Percentiles rank a stretch among this genome's conserved stretches.
Conservation (phyloP, 176 grass and related monocot species). For the Avena atlantica region DNA sequence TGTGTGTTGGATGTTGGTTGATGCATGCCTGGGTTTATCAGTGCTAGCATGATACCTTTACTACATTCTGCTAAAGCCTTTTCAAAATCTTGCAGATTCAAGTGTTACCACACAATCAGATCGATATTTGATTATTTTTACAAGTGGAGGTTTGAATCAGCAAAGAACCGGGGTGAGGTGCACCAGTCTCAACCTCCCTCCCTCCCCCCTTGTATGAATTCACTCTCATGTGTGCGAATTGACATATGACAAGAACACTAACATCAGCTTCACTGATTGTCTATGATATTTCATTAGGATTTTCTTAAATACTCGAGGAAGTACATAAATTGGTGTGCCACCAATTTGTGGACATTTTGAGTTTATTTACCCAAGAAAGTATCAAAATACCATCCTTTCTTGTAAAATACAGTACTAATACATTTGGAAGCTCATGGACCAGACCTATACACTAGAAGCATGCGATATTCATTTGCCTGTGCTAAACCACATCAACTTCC, state of each 20-base stretch:
- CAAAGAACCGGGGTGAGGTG: constrained; percentile 86
- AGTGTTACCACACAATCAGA: constrained; percentile 51
- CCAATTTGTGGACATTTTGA: neutral
- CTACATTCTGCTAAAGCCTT: constrained; percentile 15
- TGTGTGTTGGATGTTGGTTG: constrained; percentile 6
- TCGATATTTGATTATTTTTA: constrained; percentile 81
- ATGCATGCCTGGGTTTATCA: neutral
- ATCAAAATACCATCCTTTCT: constrained; percentile 23
- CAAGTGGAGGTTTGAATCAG: constrained; percentile 88
- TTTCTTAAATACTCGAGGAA: neutral
- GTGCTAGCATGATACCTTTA: neutral
- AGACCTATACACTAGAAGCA: neutral
- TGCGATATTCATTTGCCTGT: neutral
- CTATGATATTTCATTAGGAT: constrained; percentile 5
- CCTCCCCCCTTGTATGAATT: constrained; percentile 12
- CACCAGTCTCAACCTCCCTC: constrained; percentile 7
- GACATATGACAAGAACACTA: constrained; percentile 1
- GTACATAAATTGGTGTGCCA: constrained; percentile 5
- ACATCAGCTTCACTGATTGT: neutral
- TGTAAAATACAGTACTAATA: constrained; percentile 23
- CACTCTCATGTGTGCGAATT: neutral
- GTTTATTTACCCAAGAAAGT: neutral
- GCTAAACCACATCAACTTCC: neutral
- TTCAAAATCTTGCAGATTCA: constrained; percentile 51
- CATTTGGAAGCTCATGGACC: neutral